Conservation (phyloP, 2,329 filamentous ascomycete species). For the Elsinoe fawcettii region DNA sequence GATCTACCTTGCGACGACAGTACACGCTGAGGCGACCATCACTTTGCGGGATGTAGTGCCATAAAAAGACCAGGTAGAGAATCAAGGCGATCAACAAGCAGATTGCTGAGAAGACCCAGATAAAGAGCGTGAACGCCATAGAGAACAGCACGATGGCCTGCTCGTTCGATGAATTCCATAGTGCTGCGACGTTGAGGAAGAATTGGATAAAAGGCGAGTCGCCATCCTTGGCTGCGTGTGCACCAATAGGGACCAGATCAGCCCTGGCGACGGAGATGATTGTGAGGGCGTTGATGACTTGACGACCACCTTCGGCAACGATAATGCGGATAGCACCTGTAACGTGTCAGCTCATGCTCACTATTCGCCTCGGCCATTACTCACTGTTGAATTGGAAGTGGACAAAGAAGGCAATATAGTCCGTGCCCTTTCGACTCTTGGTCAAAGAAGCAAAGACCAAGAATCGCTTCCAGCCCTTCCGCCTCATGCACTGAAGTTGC, state of each 20-base stretch:
- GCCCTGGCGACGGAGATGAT: slow-evolving; percentile 74
- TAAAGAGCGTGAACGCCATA: slow-evolving; percentile 85
- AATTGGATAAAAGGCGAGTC: slow-evolving; percentile 64
- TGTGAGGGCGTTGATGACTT: slow-evolving; percentile 83
- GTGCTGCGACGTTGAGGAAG: slow-evolving; percentile 68
- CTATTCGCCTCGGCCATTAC: slow-evolving; percentile 13
- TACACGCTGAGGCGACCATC: slow-evolving; percentile 78
- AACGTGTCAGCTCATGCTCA: slow-evolving; percentile 21
- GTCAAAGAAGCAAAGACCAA: slow-evolving; percentile 88
- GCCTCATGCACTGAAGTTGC: slow-evolving; percentile 72
- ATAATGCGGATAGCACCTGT: slow-evolving; percentile 80
- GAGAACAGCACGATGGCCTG: slow-evolving; percentile 77
- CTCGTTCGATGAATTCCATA: slow-evolving; percentile 65
- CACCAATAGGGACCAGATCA: slow-evolving; percentile 58
- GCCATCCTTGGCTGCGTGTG: slow-evolving; percentile 47
- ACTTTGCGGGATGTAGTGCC: slow-evolving; percentile 76
- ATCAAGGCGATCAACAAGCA: slow-evolving; percentile 64
- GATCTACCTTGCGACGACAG: slow-evolving; percentile 87
- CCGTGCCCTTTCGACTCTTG: slow-evolving; percentile 81
- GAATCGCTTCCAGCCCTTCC: slow-evolving; percentile 79
- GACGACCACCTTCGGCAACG: slow-evolving; percentile 83
- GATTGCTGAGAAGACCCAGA: slow-evolving; percentile 79
- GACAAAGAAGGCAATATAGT: slow-evolving; percentile 84
- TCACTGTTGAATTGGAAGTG: slow-evolving; percentile 70
- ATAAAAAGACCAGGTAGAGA: slow-evolving; percentile 82